Evolutionary conservation across 352 stramenopile genomes (phyloP), one percentile per base, ranked within the genome.

Genomic region (Detonula confervacea): DNA sequence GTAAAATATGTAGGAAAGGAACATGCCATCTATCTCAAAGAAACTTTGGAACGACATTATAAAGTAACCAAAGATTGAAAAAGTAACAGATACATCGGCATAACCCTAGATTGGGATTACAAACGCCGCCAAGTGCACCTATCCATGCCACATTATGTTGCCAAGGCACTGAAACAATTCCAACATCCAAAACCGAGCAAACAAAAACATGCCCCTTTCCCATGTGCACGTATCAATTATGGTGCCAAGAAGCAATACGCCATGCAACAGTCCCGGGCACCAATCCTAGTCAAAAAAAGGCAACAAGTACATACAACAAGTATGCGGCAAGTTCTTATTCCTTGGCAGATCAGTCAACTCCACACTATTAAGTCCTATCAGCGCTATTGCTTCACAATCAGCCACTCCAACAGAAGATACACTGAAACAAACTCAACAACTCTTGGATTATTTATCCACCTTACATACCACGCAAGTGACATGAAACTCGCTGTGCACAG

Each of bases 101-200:
- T 89, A 18, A 75, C 25, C 3, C 62, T 89, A 12, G 42, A 77
- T 18, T 89, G 82, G 78, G 64, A 89, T 46, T 89, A 89, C 47
- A 49, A 68, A 7, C 20, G 37, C 1, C 4, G 73, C 1, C 52
- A 59, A 56, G 71, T 75, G 6, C 76, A 77, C 51, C 29, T 77
- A 1, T 86, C 66, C 5, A 86, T 74, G 60, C 64, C 57, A 65
- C 56, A 33, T n/a, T 88, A 81, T 27, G 25, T 70, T 11, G n/a
- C 57, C 1, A 60, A 57, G 49, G 66, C 66, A n/a, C 46, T 75
- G 1, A 59, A 60, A 52, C 56, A 60, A 47, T 77, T 77, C 24
- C 29, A 62, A 29, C 56, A 70, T n/a, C 24, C 42, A 61, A 37
- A 16, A 2, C 33, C 4, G 44, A 73, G 25, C 0, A 42, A 14